Percentiles rank a stretch among this genome's conserved stretches.
These are phyloP conservation scores for Aspergillus luchuensis DNA, from an alignment of 2,329 filamentous ascomycete species.

Conservation along the genomic window DNA sequence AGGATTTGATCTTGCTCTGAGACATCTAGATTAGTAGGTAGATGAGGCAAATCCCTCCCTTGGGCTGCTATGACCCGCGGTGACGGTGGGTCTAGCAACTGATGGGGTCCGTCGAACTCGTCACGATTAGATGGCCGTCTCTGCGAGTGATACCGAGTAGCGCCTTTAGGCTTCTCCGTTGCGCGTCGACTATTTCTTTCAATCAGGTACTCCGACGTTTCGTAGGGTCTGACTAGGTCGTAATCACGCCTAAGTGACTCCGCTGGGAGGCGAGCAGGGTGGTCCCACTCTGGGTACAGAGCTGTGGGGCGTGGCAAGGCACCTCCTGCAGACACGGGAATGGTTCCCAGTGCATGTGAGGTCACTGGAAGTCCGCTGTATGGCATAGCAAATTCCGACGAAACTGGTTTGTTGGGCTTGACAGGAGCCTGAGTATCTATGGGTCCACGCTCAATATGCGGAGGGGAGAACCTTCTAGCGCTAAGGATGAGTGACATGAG, in stretches of 20 bases:
- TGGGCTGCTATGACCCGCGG: slow-evolving; percentile 72
- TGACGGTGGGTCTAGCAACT: slow-evolving; percentile 73
- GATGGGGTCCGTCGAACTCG: slow-evolving; percentile 86
- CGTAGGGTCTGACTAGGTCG: slow-evolving; percentile 34
- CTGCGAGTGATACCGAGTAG: slow-evolving; percentile 51
- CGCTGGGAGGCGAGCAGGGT: slow-evolving; percentile 32
- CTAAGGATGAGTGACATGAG: slow-evolving; percentile 27
- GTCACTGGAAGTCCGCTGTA: slow-evolving; percentile 33
- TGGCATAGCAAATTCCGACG: slow-evolving; percentile 33
- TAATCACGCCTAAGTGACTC: slow-evolving; percentile 37
- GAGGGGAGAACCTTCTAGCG: slow-evolving; percentile 34
- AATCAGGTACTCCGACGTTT: slow-evolving; percentile 40
- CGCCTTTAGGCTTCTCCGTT: slow-evolving; percentile 34
- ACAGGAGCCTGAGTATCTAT: slow-evolving; percentile 31
- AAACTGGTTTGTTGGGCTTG: slow-evolving; percentile 24
- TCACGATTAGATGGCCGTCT: slow-evolving; percentile 77
- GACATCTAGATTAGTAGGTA: slow-evolving; percentile 78
- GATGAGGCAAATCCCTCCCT: slow-evolving; percentile 76
- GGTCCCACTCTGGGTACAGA: slow-evolving; percentile 39
- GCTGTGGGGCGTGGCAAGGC: slow-evolving; percentile 32
- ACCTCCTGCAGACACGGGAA: slow-evolving; percentile 37
- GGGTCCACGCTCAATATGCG: slow-evolving; percentile 30
- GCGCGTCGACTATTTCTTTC: slow-evolving; percentile 39
- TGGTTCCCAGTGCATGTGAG: slow-evolving; percentile 30
- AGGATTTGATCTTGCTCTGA: slow-evolving; percentile 84